A percentile compares a stretch with the other conserved stretches of the same genome.
Conservation (phyloP, 2,329 filamentous ascomycete species). For the Xylariales sp. region DNA sequence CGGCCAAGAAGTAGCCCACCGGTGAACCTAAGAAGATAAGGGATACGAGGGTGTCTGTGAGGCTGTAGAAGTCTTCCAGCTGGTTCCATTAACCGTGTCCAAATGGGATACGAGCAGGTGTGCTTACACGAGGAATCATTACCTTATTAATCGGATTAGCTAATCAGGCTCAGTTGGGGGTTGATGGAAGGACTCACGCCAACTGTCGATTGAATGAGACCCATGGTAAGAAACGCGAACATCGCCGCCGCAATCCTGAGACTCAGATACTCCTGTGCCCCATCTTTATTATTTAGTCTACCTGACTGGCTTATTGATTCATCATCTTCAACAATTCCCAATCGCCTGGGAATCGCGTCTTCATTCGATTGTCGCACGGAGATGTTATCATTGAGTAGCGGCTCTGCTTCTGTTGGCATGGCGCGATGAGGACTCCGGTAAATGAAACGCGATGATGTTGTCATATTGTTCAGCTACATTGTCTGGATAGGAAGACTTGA, state of each 20-base stretch:
- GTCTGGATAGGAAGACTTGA: too few species aligned
- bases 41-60: conserved; percentile 38
- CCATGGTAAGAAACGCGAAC: conserved; percentile 6
- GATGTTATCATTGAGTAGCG: too few species aligned
- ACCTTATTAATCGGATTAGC: neutral
- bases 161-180: neutral
- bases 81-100: conserved; percentile 9
- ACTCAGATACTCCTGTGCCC: too few species aligned
- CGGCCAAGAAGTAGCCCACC: conserved; percentile 38
- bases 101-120: neutral
- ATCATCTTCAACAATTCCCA: too few species aligned
- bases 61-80: conserved; percentile 33
- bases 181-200: neutral
- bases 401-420: too few species aligned
- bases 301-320: too few species aligned
- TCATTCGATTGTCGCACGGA: too few species aligned
- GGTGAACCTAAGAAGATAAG: conserved; percentile 38
- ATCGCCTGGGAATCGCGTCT: too few species aligned
- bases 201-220: conserved; percentile 1
- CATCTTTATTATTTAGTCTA: too few species aligned
- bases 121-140: conserved; percentile 4
- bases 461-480: too few species aligned
- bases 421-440: too few species aligned
- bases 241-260: neutral
- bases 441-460: too few species aligned